A percentile compares a stretch with the other conserved stretches of the same genome.
Conservation (phyloP, 2,329 filamentous ascomycete species). For the Colletotrichum sojae region DNA sequence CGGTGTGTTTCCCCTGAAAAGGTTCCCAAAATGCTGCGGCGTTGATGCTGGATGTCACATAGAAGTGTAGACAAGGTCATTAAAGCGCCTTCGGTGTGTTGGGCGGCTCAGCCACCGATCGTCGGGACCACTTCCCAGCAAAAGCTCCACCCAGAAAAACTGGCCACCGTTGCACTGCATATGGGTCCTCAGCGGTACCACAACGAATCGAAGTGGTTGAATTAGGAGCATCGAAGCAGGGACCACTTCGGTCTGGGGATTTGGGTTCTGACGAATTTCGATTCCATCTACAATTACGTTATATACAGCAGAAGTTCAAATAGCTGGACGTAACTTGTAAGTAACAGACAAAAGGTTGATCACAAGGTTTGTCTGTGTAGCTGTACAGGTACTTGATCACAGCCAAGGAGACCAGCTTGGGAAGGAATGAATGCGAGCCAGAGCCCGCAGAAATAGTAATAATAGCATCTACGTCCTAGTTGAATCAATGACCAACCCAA, state of each 20-base stretch:
- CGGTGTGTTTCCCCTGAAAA: background rate
- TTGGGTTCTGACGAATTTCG: too few species aligned
- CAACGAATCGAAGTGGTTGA: background rate
- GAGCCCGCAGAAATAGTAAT: slow-evolving; percentile 32
- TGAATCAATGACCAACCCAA: slow-evolving; percentile 30
- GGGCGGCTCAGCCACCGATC: slow-evolving; percentile 19
- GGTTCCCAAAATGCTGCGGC: background rate
- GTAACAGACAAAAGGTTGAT: too few species aligned
- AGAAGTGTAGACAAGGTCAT: slow-evolving; percentile 10
- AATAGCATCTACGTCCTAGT: slow-evolving; percentile 37
- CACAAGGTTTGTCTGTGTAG: background rate
- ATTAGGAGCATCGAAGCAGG: too few species aligned
- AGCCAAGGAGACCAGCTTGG: background rate
- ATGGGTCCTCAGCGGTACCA: background rate
- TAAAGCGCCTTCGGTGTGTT: slow-evolving; percentile 5
- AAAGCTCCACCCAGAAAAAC: slow-evolving; percentile 1
- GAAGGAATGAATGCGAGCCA: slow-evolving; percentile 27
- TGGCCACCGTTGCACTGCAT: slow-evolving; percentile 5
- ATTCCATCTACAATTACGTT: too few species aligned
- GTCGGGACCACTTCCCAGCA: slow-evolving; percentile 6
- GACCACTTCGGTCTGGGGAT: too few species aligned
- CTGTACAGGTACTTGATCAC: background rate
- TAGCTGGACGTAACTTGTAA: too few species aligned
- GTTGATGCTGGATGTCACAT: slow-evolving; percentile 10
- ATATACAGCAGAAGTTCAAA: too few species aligned